Evolutionary conservation across 192 early-diverging fungal genomes (phyloP).

Genomic region (Podila epigama): DNA sequence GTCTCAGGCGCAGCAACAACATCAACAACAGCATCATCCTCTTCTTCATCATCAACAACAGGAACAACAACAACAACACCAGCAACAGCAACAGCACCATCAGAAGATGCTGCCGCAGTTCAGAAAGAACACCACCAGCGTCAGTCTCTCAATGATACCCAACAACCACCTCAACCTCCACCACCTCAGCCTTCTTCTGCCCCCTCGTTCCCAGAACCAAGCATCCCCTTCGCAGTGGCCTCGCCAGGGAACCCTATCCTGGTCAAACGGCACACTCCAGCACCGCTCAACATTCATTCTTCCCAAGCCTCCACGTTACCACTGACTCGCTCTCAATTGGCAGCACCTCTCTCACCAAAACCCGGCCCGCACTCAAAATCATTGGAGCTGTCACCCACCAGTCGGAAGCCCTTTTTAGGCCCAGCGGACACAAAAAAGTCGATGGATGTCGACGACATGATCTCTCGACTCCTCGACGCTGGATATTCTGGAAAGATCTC

Average conservation of each 20-base stretch:
- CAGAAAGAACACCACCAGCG: not conserved
- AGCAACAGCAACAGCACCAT: slow-evolving; percentile 2
- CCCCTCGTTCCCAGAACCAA: slow-evolving; percentile 11
- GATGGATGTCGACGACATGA: slow-evolving; percentile 84
- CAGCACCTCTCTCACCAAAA: slow-evolving; percentile 20
- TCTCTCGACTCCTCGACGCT: slow-evolving; percentile 82
- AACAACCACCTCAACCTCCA: slow-evolving; percentile 17
- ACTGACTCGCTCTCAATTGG: not conserved
- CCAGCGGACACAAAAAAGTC: slow-evolving; percentile 2
- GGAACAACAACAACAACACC: slow-evolving; percentile 5
- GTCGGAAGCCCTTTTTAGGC: slow-evolving; percentile 29
- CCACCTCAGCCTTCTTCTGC: not conserved
- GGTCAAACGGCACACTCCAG: slow-evolving; percentile 19
- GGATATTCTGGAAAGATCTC: slow-evolving; percentile 76
- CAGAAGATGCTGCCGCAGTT: not conserved
- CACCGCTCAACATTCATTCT: slow-evolving; percentile 18
- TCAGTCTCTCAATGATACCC: slow-evolving; percentile 16
- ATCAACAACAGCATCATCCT: slow-evolving; percentile 1
- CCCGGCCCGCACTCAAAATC: slow-evolving; percentile 7
- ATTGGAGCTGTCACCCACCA: slow-evolving; percentile 23
- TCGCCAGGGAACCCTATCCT: slow-evolving; percentile 45
- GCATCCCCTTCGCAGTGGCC: slow-evolving; percentile 42
- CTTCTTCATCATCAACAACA: slow-evolving; percentile 1
- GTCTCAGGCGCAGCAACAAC: not conserved
- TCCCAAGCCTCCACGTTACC: not conserved